phyloP scores from a whole-genome alignment of 768 basidiomycete genomes.

The Leucogyrophana mollusca region DNA sequence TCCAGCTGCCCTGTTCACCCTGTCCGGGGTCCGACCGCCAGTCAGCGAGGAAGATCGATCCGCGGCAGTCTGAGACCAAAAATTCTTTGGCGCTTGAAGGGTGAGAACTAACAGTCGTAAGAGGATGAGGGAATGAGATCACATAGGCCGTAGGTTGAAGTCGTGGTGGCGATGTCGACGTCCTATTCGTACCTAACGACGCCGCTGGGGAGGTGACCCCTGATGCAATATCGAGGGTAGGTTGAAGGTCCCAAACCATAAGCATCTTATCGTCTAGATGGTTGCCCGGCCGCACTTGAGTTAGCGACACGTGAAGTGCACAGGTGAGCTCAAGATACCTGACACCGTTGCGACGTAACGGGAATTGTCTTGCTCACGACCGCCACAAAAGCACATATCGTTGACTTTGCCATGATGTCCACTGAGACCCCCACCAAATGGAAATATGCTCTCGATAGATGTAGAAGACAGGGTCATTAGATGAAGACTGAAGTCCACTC shows the following conservation, averaged over 20 bases:
- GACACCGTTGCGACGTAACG: slow-evolving; percentile 83
- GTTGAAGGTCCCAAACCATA: slow-evolving; percentile 85
- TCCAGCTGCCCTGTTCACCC: slow-evolving; percentile 51
- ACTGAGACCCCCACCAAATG: slow-evolving; percentile 77
- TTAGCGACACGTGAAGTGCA: slow-evolving; percentile 2
- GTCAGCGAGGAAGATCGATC: slow-evolving; percentile 76
- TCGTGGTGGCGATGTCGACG: slow-evolving; percentile 37
- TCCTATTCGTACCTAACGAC: slow-evolving; percentile 24
- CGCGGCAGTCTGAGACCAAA: slow-evolving; percentile 72
- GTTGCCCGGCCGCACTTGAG: neutral
- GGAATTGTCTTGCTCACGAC: slow-evolving; percentile 61
- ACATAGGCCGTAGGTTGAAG: slow-evolving; percentile 78
- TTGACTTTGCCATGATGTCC: slow-evolving; percentile 80
- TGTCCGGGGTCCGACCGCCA: slow-evolving; percentile 73
- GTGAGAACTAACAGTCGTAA: slow-evolving; percentile 68
- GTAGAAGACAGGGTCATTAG: slow-evolving; percentile 57
- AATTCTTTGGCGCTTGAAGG: slow-evolving; percentile 75
- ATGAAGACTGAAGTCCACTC: slow-evolving; percentile 68
- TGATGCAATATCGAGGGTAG: slow-evolving; percentile 46
- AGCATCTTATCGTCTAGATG: slow-evolving; percentile 74
- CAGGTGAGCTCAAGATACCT: slow-evolving; percentile 41
- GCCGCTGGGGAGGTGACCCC: slow-evolving; percentile 29
- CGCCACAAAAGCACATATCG: slow-evolving; percentile 80
- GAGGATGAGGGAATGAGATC: slow-evolving; percentile 70
- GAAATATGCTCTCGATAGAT: slow-evolving; percentile 52